Evolutionary conservation across 495 filamentous ascomycete species (phyloP).

Genomic region (Xylaria grammica): DNA sequence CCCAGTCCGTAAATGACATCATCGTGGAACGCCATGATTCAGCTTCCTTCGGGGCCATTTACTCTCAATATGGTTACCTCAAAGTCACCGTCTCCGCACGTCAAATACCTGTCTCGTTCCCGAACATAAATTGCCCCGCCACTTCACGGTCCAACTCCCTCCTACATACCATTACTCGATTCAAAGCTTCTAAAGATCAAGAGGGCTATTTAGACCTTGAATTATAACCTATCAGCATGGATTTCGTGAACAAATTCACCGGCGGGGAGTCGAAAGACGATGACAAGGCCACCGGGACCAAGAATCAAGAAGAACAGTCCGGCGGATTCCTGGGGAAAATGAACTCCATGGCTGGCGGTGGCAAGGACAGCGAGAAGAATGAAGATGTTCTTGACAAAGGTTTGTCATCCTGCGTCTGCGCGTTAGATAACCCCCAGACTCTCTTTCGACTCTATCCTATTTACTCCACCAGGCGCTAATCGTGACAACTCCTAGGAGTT

Average conservation of each 20-base stretch:
- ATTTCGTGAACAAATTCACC: constrained; percentile 47
- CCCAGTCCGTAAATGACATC: background rate
- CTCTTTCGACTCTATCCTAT: background rate
- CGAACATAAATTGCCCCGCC: background rate
- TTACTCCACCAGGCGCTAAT: background rate
- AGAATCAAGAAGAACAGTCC: constrained; percentile 18
- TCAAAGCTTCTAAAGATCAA: background rate
- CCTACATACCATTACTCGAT: background rate
- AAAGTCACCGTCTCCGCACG: background rate
- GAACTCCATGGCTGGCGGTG: constrained; percentile 67
- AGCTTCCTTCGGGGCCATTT: background rate
- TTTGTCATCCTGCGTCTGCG: constrained; percentile 27
- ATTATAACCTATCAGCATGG: constrained; percentile 36
- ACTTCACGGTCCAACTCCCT: background rate
- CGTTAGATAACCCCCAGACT: background rate
- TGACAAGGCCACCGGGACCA: background rate
- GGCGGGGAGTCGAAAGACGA: constrained; percentile 27
- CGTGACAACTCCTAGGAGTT: constrained; percentile 52
- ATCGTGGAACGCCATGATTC: constrained; percentile 4
- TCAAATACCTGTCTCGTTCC: no score
- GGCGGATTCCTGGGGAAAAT: constrained; percentile 55
- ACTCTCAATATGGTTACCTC: background rate
- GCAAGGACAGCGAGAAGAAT: constrained; percentile 69
- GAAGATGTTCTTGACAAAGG: constrained; percentile 72
- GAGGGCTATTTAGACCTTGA: background rate